Evolutionary conservation across 2,329 filamentous ascomycete genomes (phyloP), one percentile per base, ranked within the genome.

Genomic region (Hirsutella thompsonii): DNA sequence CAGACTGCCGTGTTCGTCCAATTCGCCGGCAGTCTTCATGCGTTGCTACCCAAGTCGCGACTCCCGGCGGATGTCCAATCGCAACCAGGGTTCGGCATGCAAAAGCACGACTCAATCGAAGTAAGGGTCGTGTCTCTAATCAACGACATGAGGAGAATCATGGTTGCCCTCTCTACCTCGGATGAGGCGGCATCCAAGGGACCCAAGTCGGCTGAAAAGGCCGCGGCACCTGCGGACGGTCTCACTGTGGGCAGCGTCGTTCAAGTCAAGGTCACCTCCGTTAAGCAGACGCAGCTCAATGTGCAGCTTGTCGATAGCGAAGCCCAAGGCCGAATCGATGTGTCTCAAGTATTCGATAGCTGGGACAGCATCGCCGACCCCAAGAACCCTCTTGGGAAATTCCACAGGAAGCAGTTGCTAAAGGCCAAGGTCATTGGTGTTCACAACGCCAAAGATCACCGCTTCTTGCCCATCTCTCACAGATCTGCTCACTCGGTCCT

Each of bases 241-340:
- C 73, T 94, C 38, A 67, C 68, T 1, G 68, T 87, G 23, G 90
- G 90, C 40, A 81, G 73, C 48, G 58, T 83, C 37, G 79, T 80
- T 8, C 87, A 84, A 55, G 90, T 84, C 32, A 81, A 74, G 50
- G 76, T 98, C 36, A 74, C 76, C n/a, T 86, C 86, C 0, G 68
- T 95, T 55, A 94, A 94, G 61, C 81, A 81, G 38, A 95, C 90
- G 0, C 92, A 98, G 57, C 68, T 96, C 42, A 96, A 96, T 50
- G 87, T 98, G 5, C 77, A 84, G 49, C 71, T 96, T 39, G 82
- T 86, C 35, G 86, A 93, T 54, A 58, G 47, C 29, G 51, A 61
- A 14, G 71, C 94, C 8, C 85, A 93, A 56, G 92, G 90, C n/a
- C 85, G 92, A 16, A 80, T 98, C 44, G 90, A 95, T 55, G 76